phyloP scores from a whole-genome alignment of 345 rosid genomes.

The Aquilaria sinensis region DNA sequence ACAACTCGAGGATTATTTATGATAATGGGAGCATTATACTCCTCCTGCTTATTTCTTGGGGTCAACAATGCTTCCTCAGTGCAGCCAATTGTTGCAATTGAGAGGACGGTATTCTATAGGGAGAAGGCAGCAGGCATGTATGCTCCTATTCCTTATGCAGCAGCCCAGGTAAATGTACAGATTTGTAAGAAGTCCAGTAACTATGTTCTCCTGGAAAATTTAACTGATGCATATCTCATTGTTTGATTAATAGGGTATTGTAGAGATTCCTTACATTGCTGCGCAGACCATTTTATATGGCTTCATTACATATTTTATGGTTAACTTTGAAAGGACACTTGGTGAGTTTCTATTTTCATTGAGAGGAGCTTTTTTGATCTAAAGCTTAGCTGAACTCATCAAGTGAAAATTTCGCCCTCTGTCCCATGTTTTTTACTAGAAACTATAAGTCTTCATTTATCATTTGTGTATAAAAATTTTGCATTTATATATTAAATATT shows the following conservation, averaged over 20 bases:
- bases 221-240: background rate
- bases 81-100: conserved; percentile 85
- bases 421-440: background rate
- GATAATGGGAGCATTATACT: conserved; percentile 84
- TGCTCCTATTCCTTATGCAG: conserved; percentile 66
- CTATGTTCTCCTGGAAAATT: background rate
- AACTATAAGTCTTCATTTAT: no score
- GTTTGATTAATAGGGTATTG: conserved; percentile 49
- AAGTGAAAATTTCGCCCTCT: background rate
- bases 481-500: no score
- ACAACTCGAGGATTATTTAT: conserved; percentile 50
- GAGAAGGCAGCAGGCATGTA: conserved; percentile 93
- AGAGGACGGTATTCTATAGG: conserved; percentile 85
- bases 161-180: conserved; percentile 50
- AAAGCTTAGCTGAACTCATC: background rate
- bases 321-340: conserved; percentile 64
- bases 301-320: conserved; percentile 78
- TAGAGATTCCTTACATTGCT: conserved; percentile 82
- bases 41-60: conserved; percentile 79
- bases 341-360: conserved; percentile 37
- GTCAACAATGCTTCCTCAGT: conserved; percentile 83
- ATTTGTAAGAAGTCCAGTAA: background rate
- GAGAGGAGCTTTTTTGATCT: background rate
- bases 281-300: conserved; percentile 65
- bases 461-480: no score